Percentiles rank a stretch among this genome's conserved stretches.
phyloP scores from a whole-genome alignment of 176 grass and related monocot genomes.

The Bonia amplexicaulis region DNA sequence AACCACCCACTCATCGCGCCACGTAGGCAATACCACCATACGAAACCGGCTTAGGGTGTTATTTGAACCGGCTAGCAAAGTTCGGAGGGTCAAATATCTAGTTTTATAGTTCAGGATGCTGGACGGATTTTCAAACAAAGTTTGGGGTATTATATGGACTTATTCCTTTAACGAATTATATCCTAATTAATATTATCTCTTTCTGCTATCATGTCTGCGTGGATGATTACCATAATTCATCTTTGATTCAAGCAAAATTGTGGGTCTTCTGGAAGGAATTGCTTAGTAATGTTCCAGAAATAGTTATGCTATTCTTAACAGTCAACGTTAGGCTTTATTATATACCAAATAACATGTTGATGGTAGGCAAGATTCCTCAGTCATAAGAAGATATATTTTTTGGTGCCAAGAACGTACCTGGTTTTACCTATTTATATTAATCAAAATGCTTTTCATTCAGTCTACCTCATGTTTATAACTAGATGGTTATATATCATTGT shows the following conservation, averaged over 20 bases:
- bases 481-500: background rate
- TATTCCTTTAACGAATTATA: background rate
- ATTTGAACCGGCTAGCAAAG: no score
- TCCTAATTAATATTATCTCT: background rate
- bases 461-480: background rate
- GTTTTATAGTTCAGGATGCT: no score
- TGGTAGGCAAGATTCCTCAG: background rate
- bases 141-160: no score
- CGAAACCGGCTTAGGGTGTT: no score
- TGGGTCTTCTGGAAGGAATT: background rate
- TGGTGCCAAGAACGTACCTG: background rate
- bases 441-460: background rate
- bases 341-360: background rate
- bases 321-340: background rate
- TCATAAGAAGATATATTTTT: background rate
- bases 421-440: background rate
- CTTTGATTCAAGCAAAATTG: background rate
- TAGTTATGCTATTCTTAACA: background rate
- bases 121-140: no score
- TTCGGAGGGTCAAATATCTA: no score
- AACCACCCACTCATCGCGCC: no score
- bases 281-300: background rate
- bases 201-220: background rate
- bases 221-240: background rate
- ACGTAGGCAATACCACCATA: no score